A percentile compares a stretch with the other conserved stretches of the same genome.
Conservation (phyloP, 2,329 filamentous ascomycete species). For the Pseudocercospora vitis region DNA sequence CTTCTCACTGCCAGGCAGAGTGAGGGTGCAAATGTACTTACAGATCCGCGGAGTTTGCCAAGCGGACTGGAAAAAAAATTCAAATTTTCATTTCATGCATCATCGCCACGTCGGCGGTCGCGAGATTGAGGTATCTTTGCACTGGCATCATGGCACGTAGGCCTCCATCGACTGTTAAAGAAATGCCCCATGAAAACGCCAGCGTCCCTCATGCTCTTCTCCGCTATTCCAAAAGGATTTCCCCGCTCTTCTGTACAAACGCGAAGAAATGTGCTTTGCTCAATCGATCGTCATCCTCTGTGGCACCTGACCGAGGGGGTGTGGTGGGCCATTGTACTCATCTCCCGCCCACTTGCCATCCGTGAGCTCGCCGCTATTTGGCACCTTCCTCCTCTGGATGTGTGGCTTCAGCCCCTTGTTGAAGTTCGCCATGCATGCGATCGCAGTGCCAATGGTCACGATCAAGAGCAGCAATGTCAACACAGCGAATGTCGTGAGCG, state of each 20-base stretch:
- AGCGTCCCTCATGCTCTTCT: slow-evolving; percentile 4
- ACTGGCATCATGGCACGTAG: slow-evolving; percentile 2
- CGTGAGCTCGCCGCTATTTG: slow-evolving; percentile 21
- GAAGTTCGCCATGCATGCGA: slow-evolving; percentile 88
- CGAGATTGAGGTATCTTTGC: slow-evolving; percentile 6
- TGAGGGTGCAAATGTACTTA: neutral
- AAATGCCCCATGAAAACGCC: slow-evolving; percentile 5
- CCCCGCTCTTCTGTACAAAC: slow-evolving; percentile 5
- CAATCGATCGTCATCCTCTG: slow-evolving; percentile 52
- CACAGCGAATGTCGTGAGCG: slow-evolving; percentile 88
- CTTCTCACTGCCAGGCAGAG: too few relatives aligned
- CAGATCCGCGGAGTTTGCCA: neutral
- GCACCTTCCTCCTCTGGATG: slow-evolving; percentile 52
- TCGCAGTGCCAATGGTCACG: slow-evolving; percentile 81
- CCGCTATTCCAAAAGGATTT: slow-evolving; percentile 3
- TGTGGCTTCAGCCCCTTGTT: slow-evolving; percentile 85
- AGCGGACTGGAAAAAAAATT: neutral
- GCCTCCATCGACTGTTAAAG: neutral
- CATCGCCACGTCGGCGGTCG: slow-evolving; percentile 1
- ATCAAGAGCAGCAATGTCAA: slow-evolving; percentile 88
- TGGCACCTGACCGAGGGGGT: slow-evolving; percentile 35
- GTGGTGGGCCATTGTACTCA: slow-evolving; percentile 29
- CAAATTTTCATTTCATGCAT: slow-evolving; percentile 10
- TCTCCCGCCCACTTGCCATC: slow-evolving; percentile 27
- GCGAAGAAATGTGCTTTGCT: neutral